Conservation (phyloP, 345 rosid genomes). For the Pugionium dolabratum region DNA sequence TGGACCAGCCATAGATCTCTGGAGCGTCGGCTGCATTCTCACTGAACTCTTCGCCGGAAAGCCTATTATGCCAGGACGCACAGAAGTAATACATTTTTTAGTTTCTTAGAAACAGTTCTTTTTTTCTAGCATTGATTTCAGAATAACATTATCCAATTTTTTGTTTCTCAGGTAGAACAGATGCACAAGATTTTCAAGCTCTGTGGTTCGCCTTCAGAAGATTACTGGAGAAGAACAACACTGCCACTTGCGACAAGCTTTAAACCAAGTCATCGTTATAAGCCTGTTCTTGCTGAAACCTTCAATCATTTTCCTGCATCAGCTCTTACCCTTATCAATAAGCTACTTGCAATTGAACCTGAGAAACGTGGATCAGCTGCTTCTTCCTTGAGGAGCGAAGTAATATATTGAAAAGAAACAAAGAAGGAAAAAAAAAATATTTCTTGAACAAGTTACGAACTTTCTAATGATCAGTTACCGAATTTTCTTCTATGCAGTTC, state of each 20-base stretch:
- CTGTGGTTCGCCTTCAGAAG: constrained; percentile 38
- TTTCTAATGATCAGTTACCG: constrained; percentile 6
- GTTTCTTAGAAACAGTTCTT: no score
- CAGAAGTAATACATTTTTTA: constrained; percentile 76
- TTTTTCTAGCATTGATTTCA: no score
- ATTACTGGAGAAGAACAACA: constrained; percentile 78
- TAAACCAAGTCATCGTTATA: constrained; percentile 68
- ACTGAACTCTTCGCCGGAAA: constrained; percentile 79
- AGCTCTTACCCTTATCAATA: constrained; percentile 53
- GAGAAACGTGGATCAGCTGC: constrained; percentile 70
- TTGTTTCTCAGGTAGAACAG: constrained; percentile 70
- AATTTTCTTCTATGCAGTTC: constrained; percentile 46
- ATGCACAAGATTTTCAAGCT: constrained; percentile 48
- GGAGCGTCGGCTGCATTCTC: constrained; percentile 87
- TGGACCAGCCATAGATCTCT: constrained; percentile 82
- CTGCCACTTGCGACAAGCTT: constrained; percentile 57
- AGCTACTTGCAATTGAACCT: constrained; percentile 70
- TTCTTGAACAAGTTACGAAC: no score
- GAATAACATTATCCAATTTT: no score
- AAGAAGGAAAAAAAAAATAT: no score
- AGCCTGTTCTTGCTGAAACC: constrained; percentile 63
- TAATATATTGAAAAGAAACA: no score
- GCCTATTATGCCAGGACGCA: constrained; percentile 88
- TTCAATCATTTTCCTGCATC: constrained; percentile 64
- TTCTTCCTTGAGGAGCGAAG: constrained; percentile 66